phyloP scores from a whole-genome alignment of 352 stramenopile species.

The Pythium myriotylum region DNA sequence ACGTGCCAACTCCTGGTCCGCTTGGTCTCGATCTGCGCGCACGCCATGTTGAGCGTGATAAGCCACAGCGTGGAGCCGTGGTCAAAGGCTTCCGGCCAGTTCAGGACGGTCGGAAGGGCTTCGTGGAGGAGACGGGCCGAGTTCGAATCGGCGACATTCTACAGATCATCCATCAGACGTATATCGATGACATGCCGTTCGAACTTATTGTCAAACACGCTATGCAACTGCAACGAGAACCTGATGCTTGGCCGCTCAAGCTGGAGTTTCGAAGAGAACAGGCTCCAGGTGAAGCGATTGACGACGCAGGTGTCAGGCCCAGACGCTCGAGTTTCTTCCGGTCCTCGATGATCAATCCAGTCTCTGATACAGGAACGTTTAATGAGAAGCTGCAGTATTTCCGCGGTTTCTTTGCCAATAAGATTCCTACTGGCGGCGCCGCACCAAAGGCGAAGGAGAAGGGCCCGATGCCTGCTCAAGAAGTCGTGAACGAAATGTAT shows the following conservation, averaged over 20 bases:
- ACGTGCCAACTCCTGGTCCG: slow-evolving; percentile 68
- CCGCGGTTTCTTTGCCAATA: slow-evolving; percentile 81
- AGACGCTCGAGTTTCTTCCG: slow-evolving; percentile 79
- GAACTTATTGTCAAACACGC: slow-evolving; percentile 83
- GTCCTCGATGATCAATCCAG: slow-evolving; percentile 64
- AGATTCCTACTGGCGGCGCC: slow-evolving; percentile 71
- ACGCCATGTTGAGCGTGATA: slow-evolving; percentile 71
- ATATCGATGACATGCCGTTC: slow-evolving; percentile 83
- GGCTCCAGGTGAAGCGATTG: slow-evolving; percentile 6
- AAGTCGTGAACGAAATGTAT: slow-evolving; percentile 89
- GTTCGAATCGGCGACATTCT: slow-evolving; percentile 81
- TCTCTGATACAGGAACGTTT: slow-evolving; percentile 69
- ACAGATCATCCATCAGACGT: slow-evolving; percentile 75
- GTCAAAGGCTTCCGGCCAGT: slow-evolving; percentile 81
- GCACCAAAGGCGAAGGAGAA: slow-evolving; percentile 75
- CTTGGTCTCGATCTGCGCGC: slow-evolving; percentile 76
- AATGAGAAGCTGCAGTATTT: slow-evolving; percentile 90
- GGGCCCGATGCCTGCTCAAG: slow-evolving; percentile 51
- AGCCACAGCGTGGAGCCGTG: slow-evolving; percentile 71
- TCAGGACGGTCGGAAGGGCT: slow-evolving; percentile 49
- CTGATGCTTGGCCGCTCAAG: slow-evolving; percentile 64
- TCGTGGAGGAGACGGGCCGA: slow-evolving; percentile 73
- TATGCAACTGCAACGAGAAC: slow-evolving; percentile 70
- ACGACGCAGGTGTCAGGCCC: slow-evolving; percentile 31
- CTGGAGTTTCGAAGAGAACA: slow-evolving; percentile 80